Percentiles rank a stretch among this genome's conserved stretches.
These are phyloP conservation scores for Dactylonectria estremocensis DNA, from an alignment of 2,329 filamentous ascomycete species.

Conservation along the genomic window DNA sequence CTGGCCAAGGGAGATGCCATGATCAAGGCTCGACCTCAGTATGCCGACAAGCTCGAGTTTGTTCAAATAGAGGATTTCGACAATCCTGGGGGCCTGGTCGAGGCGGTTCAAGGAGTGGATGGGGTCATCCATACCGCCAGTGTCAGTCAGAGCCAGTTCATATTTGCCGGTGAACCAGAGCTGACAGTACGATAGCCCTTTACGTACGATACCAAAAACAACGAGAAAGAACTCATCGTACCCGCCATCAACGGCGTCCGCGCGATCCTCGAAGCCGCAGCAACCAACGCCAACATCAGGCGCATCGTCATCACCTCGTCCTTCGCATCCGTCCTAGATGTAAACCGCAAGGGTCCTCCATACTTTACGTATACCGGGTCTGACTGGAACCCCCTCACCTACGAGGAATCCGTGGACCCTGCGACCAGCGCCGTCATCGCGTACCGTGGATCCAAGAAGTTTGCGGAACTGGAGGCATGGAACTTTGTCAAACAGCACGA, in stretches of 20 bases:
- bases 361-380: conserved; percentile 67
- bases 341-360: conserved; percentile 61
- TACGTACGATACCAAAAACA: conserved; percentile 59
- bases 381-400: conserved; percentile 72
- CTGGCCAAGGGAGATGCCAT: conserved; percentile 52
- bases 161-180: fast-evolving
- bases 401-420: conserved; percentile 62
- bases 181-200: conserved; percentile 54
- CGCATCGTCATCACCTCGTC: conserved; percentile 74
- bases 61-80: conserved; percentile 61
- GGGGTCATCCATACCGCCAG: conserved; percentile 63
- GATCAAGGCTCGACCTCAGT: conserved; percentile 55
- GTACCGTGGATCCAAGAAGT: conserved; percentile 55
- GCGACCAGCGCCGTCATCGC: conserved; percentile 57
- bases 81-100: conserved; percentile 53
- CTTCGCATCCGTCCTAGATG: conserved; percentile 76
- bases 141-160: conserved; percentile 44
- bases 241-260: conserved; percentile 64
- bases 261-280: conserved; percentile 56
- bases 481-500: conserved; percentile 53
- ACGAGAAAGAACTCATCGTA: conserved; percentile 61
- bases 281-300: conserved; percentile 40
- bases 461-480: conserved; percentile 55
- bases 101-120: conserved; percentile 59
- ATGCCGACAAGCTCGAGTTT: conserved; percentile 57